Percentiles rank a stretch among this genome's conserved stretches.
Evolutionary conservation across 495 filamentous ascomycete species (phyloP).

Genomic region (Chaetomium tenue): DNA sequence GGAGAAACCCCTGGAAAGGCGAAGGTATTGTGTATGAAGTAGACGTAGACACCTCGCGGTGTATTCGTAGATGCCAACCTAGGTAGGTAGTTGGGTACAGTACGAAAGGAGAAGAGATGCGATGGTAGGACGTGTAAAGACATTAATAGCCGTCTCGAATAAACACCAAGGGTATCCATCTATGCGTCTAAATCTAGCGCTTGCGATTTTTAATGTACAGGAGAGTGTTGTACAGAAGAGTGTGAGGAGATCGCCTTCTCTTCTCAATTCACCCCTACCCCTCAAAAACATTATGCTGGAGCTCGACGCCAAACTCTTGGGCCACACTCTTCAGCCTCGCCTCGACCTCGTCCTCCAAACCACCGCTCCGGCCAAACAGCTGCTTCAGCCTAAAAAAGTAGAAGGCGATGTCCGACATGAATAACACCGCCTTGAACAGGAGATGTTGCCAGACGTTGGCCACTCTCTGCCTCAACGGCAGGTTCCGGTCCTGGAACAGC

Average conservation of each 20-base stretch:
- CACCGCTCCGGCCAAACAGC: slow-evolving; percentile 66
- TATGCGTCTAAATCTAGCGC: slow-evolving; percentile 18
- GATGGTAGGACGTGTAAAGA: too few relatives aligned
- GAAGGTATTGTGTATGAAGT: too few relatives aligned
- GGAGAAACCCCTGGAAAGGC: too few relatives aligned
- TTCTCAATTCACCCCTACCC: slow-evolving; percentile 49
- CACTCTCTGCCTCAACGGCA: slow-evolving; percentile 41
- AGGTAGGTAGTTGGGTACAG: too few relatives aligned
- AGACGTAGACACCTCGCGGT: too few relatives aligned
- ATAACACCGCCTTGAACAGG: slow-evolving; percentile 73
- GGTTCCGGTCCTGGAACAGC: slow-evolving; percentile 60
- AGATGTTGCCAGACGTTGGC: slow-evolving; percentile 66
- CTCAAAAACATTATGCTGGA: slow-evolving; percentile 83
- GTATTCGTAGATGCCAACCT: too few relatives aligned
- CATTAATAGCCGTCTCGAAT: too few relatives aligned
- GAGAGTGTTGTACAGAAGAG: slow-evolving; percentile 11
- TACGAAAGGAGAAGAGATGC: too few relatives aligned
- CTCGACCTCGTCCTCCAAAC: slow-evolving; percentile 95
- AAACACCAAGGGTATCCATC: slow-evolving; percentile 17
- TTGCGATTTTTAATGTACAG: slow-evolving; percentile 1
- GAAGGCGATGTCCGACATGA: slow-evolving; percentile 78
- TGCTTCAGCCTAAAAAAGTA: slow-evolving; percentile 75
- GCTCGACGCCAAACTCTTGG: slow-evolving; percentile 85
- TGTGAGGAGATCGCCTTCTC: not conserved
- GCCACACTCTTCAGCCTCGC: slow-evolving; percentile 79